Conservation (phyloP, 495 filamentous ascomycete genomes). For the Rusavskia elegans region DNA sequence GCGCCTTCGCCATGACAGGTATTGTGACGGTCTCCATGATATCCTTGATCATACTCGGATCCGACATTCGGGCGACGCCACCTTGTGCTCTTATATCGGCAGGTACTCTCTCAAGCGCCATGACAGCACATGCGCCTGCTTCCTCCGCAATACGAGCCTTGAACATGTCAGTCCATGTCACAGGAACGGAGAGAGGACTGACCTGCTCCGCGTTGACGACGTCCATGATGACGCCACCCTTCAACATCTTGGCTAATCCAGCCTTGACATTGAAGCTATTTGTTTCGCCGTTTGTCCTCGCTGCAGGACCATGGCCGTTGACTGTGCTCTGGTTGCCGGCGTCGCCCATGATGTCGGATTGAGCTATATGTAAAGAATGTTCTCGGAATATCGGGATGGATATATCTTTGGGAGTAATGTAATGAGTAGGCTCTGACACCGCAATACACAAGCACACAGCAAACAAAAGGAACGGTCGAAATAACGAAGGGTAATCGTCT, state of each 20-base stretch:
- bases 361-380: background rate
- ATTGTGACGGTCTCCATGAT: slow-evolving; percentile 97
- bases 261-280: slow-evolving; percentile 67
- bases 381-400: background rate
- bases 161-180: slow-evolving; percentile 11
- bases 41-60: slow-evolving; percentile 87
- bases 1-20: slow-evolving; percentile 97
- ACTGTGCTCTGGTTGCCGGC: background rate
- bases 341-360: background rate
- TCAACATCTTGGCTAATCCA: slow-evolving; percentile 89
- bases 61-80: slow-evolving; percentile 93
- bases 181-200: slow-evolving; percentile 4
- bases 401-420: background rate
- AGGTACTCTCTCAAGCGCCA: slow-evolving; percentile 95
- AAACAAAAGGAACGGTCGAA: too few species aligned
- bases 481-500: too few species aligned
- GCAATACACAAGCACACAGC: too few species aligned
- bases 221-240: slow-evolving; percentile 99
- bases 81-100: slow-evolving; percentile 88
- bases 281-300: slow-evolving; percentile 17
- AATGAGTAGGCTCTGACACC: background rate
- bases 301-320: slow-evolving; percentile 12
- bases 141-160: slow-evolving; percentile 88
- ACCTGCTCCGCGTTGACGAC: slow-evolving; percentile 88
- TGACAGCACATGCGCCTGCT: slow-evolving; percentile 88